Evolutionary conservation across 345 rosid genomes (phyloP).

Genomic region (Hirschfeldia incana): DNA sequence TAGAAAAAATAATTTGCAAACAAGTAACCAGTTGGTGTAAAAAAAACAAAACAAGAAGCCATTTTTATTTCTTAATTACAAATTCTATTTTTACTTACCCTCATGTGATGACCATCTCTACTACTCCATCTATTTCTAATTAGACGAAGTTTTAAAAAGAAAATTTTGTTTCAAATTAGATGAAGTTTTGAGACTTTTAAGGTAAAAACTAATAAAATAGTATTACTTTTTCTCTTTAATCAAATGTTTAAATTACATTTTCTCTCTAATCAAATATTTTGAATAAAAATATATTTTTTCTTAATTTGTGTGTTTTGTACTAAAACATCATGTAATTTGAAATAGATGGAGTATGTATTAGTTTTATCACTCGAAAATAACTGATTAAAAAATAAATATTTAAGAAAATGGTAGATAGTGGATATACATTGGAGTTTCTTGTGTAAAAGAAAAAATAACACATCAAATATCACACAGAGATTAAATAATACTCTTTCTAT

Average conservation of each 20-base stretch:
- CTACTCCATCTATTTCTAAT: no score
- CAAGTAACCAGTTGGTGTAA: conserved; percentile 9
- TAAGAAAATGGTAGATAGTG: not conserved
- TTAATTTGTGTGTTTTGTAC: no score
- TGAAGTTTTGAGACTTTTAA: no score
- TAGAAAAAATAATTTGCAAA: not conserved
- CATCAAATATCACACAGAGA: not conserved
- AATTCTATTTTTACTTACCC: not conserved
- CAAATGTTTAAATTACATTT: no score
- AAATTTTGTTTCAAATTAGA: no score
- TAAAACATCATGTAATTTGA: no score
- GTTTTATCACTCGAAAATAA: not conserved
- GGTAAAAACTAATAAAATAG: no score
- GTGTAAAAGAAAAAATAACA: not conserved
- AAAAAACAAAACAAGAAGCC: not conserved
- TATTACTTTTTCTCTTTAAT: no score
- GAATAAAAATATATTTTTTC: no score
- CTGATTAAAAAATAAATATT: not conserved
- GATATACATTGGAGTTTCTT: not conserved
- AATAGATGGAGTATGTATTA: no score
- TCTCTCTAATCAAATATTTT: no score
- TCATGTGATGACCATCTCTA: not conserved
- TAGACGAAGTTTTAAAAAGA: no score
- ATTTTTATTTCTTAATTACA: not conserved
- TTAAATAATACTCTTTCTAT: not conserved